A percentile compares a stretch with the other conserved stretches of the same genome.
Evolutionary conservation across 2,329 filamentous ascomycete genomes (phyloP).

Genomic region (Apiospora kogelbergensis): DNA sequence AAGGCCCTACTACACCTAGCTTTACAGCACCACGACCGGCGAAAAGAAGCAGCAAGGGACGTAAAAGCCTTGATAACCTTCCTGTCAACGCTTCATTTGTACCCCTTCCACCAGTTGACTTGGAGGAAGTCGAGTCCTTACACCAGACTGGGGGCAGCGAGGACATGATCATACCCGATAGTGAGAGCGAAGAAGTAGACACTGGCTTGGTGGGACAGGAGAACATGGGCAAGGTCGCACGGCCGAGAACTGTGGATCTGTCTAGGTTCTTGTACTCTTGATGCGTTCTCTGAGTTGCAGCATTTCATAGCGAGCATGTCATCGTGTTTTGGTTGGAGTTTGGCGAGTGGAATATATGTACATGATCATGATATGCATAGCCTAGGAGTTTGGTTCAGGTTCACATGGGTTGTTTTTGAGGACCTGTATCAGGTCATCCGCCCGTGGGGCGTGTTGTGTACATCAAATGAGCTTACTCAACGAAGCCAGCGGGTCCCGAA

Average conservation of each 20-base stretch:
- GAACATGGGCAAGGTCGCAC: conserved; percentile 16
- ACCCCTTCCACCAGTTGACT: conserved; percentile 53
- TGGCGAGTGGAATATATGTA: neutral
- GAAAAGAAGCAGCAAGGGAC: conserved; percentile 23
- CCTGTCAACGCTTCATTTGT: conserved; percentile 55
- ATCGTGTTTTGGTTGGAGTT: neutral
- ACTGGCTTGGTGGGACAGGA: conserved; percentile 22
- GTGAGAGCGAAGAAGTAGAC: conserved; percentile 34
- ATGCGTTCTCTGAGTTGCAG: neutral
- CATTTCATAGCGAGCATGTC: neutral
- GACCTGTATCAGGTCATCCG: neutral
- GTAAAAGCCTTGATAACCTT: conserved; percentile 33
- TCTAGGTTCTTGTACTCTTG: conserved; percentile 46
- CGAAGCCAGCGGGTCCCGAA: neutral
- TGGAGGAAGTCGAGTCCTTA: conserved; percentile 52
- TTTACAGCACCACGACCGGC: conserved; percentile 22
- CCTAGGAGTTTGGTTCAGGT: neutral
- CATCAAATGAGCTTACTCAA: neutral
- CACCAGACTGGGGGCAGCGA: conserved; percentile 53
- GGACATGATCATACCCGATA: conserved; percentile 55
- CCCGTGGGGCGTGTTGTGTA: neutral
- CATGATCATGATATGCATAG: conserved; percentile 4
- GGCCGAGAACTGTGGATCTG: conserved; percentile 42
- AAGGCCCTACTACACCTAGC: conserved; percentile 25
- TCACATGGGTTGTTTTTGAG: neutral